Base-by-base conservation (phyloP, 352 stramenopile species). In the Blastocystis sp. region DNA sequence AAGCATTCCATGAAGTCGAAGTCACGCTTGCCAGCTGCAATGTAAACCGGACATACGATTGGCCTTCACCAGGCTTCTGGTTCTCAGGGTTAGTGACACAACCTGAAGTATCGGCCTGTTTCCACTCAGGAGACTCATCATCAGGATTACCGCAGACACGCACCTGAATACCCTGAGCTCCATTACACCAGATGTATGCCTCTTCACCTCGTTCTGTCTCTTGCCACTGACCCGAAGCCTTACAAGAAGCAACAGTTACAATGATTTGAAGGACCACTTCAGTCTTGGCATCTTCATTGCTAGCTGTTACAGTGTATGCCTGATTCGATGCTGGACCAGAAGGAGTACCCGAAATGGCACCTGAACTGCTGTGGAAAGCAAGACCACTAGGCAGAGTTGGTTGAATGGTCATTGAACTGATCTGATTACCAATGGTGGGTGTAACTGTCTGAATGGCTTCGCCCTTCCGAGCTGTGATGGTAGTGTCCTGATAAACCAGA, bases 361-460 rank as follows among this genome's bases (percentile, higher is more conserved):
- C 78, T 15, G 78, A 66, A 17, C 17, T 19, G 44, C 27, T 37
- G 66, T 89, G 60, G 78, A 89, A 89, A 2, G 60, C 56, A 33
- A 89, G 66, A 58, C 78, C 78, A 48, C 27, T 62, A 1, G 78
- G 78, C 0, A 89, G 33, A 1, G 35, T 7, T 1, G 78, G 78
- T 9, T n/a, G n/a, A 51, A 89, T 89, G n/a, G 78, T 89, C 15
- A 89, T 76, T 5, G 78, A 79, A 33, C 59, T 62, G 48, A 89
- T 76, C 66, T 89, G 60, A 30, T 79, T 76, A 27, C 56, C 56
- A 17, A 48, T 79, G 11, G 56, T 77, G 15, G 78, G 78, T 24
- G 78, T 78, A 1, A 89, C 66, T 1, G 56, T 58, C 37, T 59
- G 22, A 56, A 89, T 59, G 22, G 78, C 1, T 42, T 79, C 78